Evolutionary conservation across 306 rosid genomes (phyloP), one percentile per base, ranked within the genome.

Genomic region (Alnus rubra): DNA sequence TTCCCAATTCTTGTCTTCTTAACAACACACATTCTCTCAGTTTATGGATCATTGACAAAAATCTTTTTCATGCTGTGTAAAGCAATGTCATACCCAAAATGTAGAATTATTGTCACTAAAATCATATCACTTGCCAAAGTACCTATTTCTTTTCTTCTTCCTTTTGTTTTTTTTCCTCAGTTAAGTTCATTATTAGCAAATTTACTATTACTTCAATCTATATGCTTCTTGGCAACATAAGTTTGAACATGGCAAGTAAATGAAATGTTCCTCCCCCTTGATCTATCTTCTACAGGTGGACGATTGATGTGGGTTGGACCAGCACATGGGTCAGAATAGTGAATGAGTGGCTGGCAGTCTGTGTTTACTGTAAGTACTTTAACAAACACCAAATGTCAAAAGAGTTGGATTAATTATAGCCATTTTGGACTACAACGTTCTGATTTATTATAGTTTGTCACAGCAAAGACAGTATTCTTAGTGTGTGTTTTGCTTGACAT

Each of bases 221-320:
- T 55, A 14, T 56, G 35, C 13, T 9, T 18, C 33, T 9, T 39
- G 50, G 47, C 30, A 39, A 16, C 71, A 51, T 28, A 30, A 50
- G 48, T n/a, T 72, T 8, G 48, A 6, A 35, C 76, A 28, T 69
- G 31, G 63, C 50, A 35, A 51, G 77, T 45, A 80, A 69, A 77
- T 72, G 42, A 62, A 51, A 49, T 50, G 55, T 67, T 33, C 11
- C 53, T 74, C 15, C 33, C 10, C 53, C 28, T 23, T 23, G 28
- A 31, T 11, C 81, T 10, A 51, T 51, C 42, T 82, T 70, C 19
- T 80, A 81, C 87, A 93, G 99, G 87, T 96, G 98, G 98, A 90
- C 98, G 56, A 89, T 96, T 81, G 99, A 93, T 79, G 98, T 93
- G 30, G 98, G 99, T 0, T 96, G 99, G 99, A 92, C 97, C 78